Evolutionary conservation across 805 yeast species (phyloP).

Genomic region (Kregervanrija delftensis): DNA sequence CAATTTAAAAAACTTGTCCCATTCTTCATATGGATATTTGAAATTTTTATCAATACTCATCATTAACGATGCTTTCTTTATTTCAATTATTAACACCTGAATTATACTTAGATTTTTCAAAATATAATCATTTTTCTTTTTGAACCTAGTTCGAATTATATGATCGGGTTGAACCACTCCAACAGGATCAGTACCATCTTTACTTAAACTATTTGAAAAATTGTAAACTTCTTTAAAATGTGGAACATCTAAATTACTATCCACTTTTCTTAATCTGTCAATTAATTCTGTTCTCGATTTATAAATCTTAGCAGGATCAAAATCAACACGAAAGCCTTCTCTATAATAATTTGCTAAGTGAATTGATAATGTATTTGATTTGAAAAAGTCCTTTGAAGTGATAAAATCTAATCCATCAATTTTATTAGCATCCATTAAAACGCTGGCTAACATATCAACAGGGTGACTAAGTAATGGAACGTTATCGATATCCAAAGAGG

Average conservation of each 20-base stretch:
- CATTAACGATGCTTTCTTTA: slow-evolving; percentile 27
- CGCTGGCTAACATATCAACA: slow-evolving; percentile 14
- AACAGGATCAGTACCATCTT: not conserved
- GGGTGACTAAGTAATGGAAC: slow-evolving; percentile 17
- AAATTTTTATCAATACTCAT: slow-evolving; percentile 34
- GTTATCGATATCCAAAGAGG: not conserved
- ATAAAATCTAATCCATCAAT: slow-evolving; percentile 14
- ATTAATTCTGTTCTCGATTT: slow-evolving; percentile 7
- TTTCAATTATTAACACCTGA: slow-evolving; percentile 23
- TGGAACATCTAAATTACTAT: slow-evolving; percentile 12
- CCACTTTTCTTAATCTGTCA: slow-evolving; percentile 12
- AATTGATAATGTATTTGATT: slow-evolving; percentile 11
- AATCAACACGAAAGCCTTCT: slow-evolving; percentile 14
- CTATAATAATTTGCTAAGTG: slow-evolving; percentile 18
- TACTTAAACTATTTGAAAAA: not conserved
- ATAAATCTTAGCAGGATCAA: slow-evolving; percentile 3
- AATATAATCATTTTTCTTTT: slow-evolving; percentile 21
- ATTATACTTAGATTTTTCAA: slow-evolving; percentile 16
- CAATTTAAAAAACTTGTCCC: slow-evolving; percentile 36
- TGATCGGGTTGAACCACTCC: slow-evolving; percentile 6
- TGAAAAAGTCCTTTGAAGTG: slow-evolving; percentile 11
- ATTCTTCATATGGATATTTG: slow-evolving; percentile 43
- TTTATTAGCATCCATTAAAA: slow-evolving; percentile 13
- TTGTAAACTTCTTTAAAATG: slow-evolving; percentile 2
- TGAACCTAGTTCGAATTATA: slow-evolving; percentile 15